Base-by-base conservation (phyloP, 1,284 basidiomycete species). In the Pisolithus thermaeus region DNA sequence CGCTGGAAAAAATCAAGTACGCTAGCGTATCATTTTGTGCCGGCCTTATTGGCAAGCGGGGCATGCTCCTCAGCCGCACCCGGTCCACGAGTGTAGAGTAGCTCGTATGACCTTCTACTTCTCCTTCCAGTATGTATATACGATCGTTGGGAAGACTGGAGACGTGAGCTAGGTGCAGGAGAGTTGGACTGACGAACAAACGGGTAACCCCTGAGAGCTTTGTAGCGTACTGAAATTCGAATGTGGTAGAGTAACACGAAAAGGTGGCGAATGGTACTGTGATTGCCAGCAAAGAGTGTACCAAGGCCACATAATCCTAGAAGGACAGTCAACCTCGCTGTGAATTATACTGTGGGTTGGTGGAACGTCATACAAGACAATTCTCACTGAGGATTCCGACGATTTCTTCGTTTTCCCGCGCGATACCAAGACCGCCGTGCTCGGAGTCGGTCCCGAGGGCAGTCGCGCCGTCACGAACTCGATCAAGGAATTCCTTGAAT, bases 1-100 rank as follows among this genome's bases (percentile, higher is more conserved):
- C 87, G 58, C 87, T 90, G 1, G 87, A 90, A 60, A 88, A 88
- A 0, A 85, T 67, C 1, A 90, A 68, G 64, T 89, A 87, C 0
- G 84, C 87, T 1, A 88, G 67, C 0, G 84, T 86, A 57, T 83
- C 68, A 35, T 70, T 73, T 30, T 61, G 70, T 1, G 78, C 84
- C 0, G 74, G 72, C 37, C 72, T 73, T 16, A 79, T 65, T 1
- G 69, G 66, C 2, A 79, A 59, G 2, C 70, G 62, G 6, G 77
- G 72, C 3, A 77, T 58, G 0, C 69, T 67, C 27, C 70, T 71
- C 16, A 52, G 59, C 45, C 63, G 66, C 20, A 72, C 73, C 16
- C 66, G 58, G 8, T 73, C 61, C 11, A 85, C 73, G 44, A 84
- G 60, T 27, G 75, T 69, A 1, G 63, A 63, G 52, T 83, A 73